phyloP scores from a whole-genome alignment of 1,139 yeast genomes.

The Candida pseudocylindracea region DNA sequence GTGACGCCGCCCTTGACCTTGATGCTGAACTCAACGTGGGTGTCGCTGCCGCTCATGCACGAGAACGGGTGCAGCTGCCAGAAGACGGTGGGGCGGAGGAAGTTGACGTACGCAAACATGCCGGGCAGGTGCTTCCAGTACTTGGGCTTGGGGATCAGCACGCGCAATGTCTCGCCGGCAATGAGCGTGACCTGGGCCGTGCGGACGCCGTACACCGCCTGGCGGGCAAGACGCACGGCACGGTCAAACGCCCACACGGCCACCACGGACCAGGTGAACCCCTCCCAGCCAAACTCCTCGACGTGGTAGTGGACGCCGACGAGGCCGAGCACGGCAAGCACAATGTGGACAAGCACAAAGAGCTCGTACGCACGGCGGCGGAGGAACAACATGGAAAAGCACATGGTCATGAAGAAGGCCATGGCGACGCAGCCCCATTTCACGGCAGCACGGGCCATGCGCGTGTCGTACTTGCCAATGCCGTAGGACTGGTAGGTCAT shows the following conservation, averaged over 20 bases:
- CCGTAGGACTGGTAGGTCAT: constrained; percentile 15
- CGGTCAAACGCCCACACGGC: constrained; percentile 50
- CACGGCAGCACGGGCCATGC: constrained; percentile 17
- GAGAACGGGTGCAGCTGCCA: constrained; percentile 57
- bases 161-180: constrained; percentile 21
- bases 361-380: constrained; percentile 40
- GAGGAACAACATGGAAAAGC: constrained; percentile 24
- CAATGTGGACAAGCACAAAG: constrained; percentile 35
- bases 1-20: constrained; percentile 20
- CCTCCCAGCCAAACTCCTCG: constrained; percentile 15
- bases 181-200: constrained; percentile 24
- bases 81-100: constrained; percentile 26
- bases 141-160: constrained; percentile 12
- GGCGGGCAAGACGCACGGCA: constrained; percentile 23
- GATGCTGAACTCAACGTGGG: constrained; percentile 12
- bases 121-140: constrained; percentile 30
- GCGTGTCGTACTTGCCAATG: constrained; percentile 11
- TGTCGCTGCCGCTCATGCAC: constrained; percentile 7
- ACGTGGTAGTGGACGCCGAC: constrained; percentile 41
- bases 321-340: constrained; percentile 31
- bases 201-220: constrained; percentile 23
- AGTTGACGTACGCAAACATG: constrained; percentile 39
- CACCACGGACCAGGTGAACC: constrained; percentile 26
- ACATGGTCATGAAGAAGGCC: constrained; percentile 14
- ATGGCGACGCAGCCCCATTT: constrained; percentile 34